These are phyloP conservation scores for Umbelopsis sp. DNA, from an alignment of 192 early-diverging fungal genomes.

Conservation along the genomic window DNA sequence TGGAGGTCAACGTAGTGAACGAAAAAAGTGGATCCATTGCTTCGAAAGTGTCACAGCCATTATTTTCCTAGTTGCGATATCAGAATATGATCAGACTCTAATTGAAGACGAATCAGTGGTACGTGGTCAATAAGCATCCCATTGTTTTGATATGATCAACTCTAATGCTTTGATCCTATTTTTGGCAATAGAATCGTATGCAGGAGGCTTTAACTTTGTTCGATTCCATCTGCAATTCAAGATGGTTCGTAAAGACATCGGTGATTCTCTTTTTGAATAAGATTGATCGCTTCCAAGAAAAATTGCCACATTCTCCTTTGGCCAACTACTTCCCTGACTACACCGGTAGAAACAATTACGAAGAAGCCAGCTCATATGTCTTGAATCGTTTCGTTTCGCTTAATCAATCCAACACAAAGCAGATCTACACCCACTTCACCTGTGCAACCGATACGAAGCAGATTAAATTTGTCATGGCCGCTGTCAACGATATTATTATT, in stretches of 20 bases:
- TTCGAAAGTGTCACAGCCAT: slow-evolving; percentile 98
- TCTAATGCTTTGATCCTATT: neutral
- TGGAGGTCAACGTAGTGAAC: slow-evolving; percentile 96
- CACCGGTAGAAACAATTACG: slow-evolving; percentile 64
- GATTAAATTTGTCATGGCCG: slow-evolving; percentile 90
- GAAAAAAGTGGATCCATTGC: slow-evolving; percentile 99
- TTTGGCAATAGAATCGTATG: slow-evolving; percentile 80
- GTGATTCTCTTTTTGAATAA: slow-evolving; percentile 99
- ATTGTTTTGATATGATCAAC: neutral
- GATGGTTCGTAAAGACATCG: slow-evolving; percentile 97
- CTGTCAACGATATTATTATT: slow-evolving; percentile 90
- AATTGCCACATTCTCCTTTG: slow-evolving; percentile 84
- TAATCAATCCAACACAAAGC: slow-evolving; percentile 78
- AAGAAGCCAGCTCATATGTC: slow-evolving; percentile 76
- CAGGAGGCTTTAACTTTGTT: slow-evolving; percentile 96
- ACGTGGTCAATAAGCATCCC: slow-evolving; percentile 8
- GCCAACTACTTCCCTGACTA: slow-evolving; percentile 91
- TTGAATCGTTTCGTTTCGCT: slow-evolving; percentile 79
- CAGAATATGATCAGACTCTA: slow-evolving; percentile 94
- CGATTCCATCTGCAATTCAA: slow-evolving; percentile 96
- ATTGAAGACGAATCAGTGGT: slow-evolving; percentile 97
- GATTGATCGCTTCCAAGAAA: slow-evolving; percentile 95
- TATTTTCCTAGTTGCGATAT: slow-evolving; percentile 93
- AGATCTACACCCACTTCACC: slow-evolving; percentile 88
- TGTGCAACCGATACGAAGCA: slow-evolving; percentile 86